Evolutionary conservation across 345 rosid species (phyloP), one percentile per base, ranked within the genome.

Genomic region (Xanthoceras sorbifolium): DNA sequence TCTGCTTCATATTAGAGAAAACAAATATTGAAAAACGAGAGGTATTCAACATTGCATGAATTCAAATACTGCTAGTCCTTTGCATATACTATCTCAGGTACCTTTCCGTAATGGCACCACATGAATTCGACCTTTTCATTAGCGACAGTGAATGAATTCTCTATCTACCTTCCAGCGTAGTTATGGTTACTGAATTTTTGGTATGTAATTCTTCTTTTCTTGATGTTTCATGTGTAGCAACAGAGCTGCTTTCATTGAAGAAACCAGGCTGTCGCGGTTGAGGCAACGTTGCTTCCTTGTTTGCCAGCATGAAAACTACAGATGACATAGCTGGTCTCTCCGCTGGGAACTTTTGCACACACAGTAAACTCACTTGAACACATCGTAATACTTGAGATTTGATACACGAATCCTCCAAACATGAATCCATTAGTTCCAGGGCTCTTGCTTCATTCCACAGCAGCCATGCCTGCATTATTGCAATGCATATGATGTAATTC

Each of bases 401-500:
- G 29, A 26, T 18, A 44, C 3, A 44, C 32, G 70, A 9, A 9
- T 74, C 22, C 18, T 28, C 46, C 17, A 74, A 32, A 42, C 63
- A 62, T 2, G 36, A 22, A 46, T 74, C 69, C 11, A 42, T 63
- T 22, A 74, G 60, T 74, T 74, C 77, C 60, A 62, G 5, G 25
- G 28, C 36, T 42, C 36, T 62, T 18, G 10, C 15, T 63, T 74
- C 29, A 8, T 44, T 42, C 60, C 67, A 74, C 15, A 74, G 4
- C 6, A 68, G 12, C 80, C 80, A 70, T 69, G 80, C 80, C 80
- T 69, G 59, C 36, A 34, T 28, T 36, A 66, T 34, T 38, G 5
- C 9, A 32, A 31, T 32, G 11, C 23, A 0, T 32, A 2, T 32
- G 4, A 6, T 20, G 18, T 64, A 32, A 6, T 18, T 32, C 42